A percentile compares a stretch with the other conserved stretches of the same genome.
Conservation (phyloP, 2,329 filamentous ascomycete species). For the Fonsecaea monophora region DNA sequence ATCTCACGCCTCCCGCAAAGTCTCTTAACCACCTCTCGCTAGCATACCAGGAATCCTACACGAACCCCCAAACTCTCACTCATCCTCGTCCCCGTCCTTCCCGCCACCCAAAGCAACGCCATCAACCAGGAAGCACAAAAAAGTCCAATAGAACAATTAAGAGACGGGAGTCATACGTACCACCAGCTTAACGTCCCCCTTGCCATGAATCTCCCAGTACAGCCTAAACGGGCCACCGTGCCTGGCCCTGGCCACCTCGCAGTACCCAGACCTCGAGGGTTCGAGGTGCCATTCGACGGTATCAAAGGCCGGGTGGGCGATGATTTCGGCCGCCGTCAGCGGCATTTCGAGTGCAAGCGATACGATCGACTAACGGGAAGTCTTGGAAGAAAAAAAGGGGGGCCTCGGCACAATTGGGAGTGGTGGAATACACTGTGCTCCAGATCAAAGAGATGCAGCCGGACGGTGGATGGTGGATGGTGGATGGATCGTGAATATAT, state of each 20-base stretch:
- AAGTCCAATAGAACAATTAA: no score
- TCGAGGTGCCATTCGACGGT: slow-evolving; percentile 58
- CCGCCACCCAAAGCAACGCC: no score
- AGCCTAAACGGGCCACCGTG: slow-evolving; percentile 79
- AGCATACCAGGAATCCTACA: no score
- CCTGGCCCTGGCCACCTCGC: slow-evolving; percentile 67
- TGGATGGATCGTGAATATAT: no score
- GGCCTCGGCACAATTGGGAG: neutral
- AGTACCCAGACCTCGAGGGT: slow-evolving; percentile 66
- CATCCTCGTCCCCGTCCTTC: no score
- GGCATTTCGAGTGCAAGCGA: slow-evolving; percentile 27
- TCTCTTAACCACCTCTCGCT: neutral
- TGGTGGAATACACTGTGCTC: neutral
- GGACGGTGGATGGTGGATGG: no score
- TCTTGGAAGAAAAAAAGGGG: no score
- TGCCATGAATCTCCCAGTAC: slow-evolving; percentile 79
- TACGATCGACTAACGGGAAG: no score
- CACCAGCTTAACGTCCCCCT: slow-evolving; percentile 73
- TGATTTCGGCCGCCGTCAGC: slow-evolving; percentile 45
- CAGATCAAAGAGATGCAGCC: no score
- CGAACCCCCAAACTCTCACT: no score
- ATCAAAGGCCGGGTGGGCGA: slow-evolving; percentile 45
- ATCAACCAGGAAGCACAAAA: neutral
- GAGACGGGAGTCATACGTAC: slow-evolving; percentile 59
- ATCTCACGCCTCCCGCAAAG: neutral